Evolutionary conservation across 2,329 filamentous ascomycete genomes (phyloP).

Genomic region (Phialophora macrospora): DNA sequence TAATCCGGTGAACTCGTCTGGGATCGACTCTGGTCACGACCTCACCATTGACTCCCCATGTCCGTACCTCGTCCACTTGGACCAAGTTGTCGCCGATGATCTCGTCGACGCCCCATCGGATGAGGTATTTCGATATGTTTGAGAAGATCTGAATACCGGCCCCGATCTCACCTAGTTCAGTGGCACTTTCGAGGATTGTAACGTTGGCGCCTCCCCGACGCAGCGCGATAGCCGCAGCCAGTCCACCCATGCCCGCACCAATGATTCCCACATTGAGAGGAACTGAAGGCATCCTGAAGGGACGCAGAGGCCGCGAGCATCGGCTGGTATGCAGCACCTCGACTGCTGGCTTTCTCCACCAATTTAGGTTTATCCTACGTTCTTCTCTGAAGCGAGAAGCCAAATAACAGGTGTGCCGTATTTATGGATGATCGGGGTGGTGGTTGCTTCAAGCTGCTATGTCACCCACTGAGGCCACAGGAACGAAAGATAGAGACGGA

Average conservation of each 20-base stretch:
- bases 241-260: constrained; percentile 50
- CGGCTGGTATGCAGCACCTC: neutral
- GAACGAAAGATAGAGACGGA: neutral
- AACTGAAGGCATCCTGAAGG: constrained; percentile 15
- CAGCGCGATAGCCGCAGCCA: constrained; percentile 52
- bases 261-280: constrained; percentile 39
- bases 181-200: constrained; percentile 24
- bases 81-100: constrained; percentile 50
- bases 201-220: constrained; percentile 46
- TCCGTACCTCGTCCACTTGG: constrained; percentile 46
- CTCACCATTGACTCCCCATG: constrained; percentile 41
- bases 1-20: constrained; percentile 6
- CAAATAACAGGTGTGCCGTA: neutral
- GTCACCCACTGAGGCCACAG: neutral
- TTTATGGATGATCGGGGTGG: neutral
- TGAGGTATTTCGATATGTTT: constrained; percentile 48
- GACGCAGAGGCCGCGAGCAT: neutral
- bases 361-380: neutral
- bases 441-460: neutral
- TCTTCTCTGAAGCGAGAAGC: neutral
- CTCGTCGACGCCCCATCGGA: constrained; percentile 48
- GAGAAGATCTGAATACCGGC: constrained; percentile 50
- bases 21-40: constrained; percentile 24
- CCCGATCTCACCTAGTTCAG: constrained; percentile 41
- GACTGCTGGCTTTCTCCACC: neutral